phyloP scores from a whole-genome alignment of 257 asterid species.

The Buddleja alternifolia region DNA sequence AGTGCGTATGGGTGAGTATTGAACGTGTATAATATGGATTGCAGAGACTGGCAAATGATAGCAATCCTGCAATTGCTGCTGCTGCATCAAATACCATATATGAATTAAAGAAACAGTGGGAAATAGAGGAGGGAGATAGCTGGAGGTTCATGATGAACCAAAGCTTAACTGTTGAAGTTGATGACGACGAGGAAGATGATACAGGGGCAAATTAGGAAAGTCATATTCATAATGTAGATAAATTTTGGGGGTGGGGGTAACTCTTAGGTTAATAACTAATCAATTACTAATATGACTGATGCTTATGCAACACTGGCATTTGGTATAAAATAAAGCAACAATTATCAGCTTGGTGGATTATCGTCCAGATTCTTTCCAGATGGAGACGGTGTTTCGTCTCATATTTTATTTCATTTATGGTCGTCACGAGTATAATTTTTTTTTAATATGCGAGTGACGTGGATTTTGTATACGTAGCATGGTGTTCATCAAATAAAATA shows the following conservation, averaged over 20 bases:
- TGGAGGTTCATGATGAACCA: slow-evolving; percentile 93
- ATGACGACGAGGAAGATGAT: slow-evolving; percentile 39
- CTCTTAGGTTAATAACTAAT: slow-evolving; percentile 32
- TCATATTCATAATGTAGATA: slow-evolving; percentile 31
- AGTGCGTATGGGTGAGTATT: not conserved
- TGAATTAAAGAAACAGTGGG: slow-evolving; percentile 92
- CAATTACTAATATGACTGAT: slow-evolving; percentile 9
- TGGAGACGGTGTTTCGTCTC: too few relatives aligned
- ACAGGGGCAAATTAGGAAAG: slow-evolving; percentile 31
- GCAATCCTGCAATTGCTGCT: slow-evolving; percentile 86
- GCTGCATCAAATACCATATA: slow-evolving; percentile 81
- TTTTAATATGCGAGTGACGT: too few relatives aligned
- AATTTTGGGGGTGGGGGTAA: slow-evolving; percentile 5
- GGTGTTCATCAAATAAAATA: too few relatives aligned
- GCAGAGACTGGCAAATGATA: slow-evolving; percentile 90
- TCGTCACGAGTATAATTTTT: too few relatives aligned
- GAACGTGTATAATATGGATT: not conserved
- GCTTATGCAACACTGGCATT: slow-evolving; percentile 21
- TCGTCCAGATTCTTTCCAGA: too few relatives aligned
- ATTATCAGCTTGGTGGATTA: not conserved
- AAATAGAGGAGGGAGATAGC: slow-evolving; percentile 89
- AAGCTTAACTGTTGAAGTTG: slow-evolving; percentile 28
- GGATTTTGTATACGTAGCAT: too few relatives aligned
- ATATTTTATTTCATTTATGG: too few relatives aligned
- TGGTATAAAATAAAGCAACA: slow-evolving; percentile 11